phyloP scores from a whole-genome alignment of 2,329 filamentous ascomycete genomes.

The Xylariaceae sp. region DNA sequence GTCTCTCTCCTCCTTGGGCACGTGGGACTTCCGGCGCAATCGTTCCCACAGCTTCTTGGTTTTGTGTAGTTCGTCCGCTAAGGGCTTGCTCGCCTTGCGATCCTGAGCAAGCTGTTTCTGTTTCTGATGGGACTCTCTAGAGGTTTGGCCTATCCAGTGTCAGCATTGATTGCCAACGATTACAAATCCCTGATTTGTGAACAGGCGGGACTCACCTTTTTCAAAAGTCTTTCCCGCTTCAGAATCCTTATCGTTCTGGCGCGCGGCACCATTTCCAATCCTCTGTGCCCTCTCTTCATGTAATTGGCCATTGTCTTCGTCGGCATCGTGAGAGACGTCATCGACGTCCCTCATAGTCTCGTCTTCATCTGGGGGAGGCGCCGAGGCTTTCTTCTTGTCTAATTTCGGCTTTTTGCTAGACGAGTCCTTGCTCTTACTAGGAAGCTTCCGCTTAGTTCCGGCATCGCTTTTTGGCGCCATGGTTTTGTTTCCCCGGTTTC shows the following conservation, averaged over 20 bases:
- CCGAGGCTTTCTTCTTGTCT: conserved; percentile 32
- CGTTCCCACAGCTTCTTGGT: conserved; percentile 98
- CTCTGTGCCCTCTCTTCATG: conserved; percentile 37
- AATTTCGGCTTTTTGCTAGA: conserved; percentile 33
- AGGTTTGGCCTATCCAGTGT: conserved; percentile 50
- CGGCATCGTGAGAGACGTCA: conserved; percentile 47
- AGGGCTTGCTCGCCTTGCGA: conserved; percentile 85
- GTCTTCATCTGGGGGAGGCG: conserved; percentile 37
- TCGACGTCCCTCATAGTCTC: conserved; percentile 33
- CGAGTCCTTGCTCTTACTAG: conserved; percentile 45
- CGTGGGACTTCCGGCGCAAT: conserved; percentile 85
- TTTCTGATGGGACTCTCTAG: conserved; percentile 84
- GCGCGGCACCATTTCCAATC: conserved; percentile 21
- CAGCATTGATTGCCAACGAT: conserved; percentile 7
- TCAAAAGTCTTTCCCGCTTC: conserved; percentile 38
- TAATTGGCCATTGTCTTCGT: conserved; percentile 49
- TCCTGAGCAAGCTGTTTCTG: conserved; percentile 85
- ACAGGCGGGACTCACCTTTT: conserved; percentile 32
- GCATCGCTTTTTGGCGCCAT: conserved; percentile 47
- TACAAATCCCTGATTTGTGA: not conserved
- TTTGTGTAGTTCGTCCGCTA: conserved; percentile 80
- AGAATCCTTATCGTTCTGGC: conserved; percentile 30
- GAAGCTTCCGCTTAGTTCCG: conserved; percentile 54
- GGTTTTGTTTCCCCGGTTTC: conserved; percentile 15
- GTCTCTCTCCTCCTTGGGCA: conserved; percentile 82